Conservation (phyloP, 202 grass and related monocot species). For the Setaria italica region DNA sequence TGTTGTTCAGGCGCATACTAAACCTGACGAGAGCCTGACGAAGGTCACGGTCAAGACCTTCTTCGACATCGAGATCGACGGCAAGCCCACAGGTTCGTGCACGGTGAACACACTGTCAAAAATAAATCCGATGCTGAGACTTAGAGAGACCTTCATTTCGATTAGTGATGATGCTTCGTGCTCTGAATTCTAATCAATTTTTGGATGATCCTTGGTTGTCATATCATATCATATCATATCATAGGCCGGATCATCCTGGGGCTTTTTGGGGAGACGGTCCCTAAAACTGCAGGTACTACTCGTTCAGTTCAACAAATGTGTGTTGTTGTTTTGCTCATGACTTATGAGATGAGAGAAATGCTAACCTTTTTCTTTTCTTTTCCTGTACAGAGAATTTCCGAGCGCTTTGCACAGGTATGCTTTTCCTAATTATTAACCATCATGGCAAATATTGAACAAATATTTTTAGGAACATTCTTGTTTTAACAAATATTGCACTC, state of each 20-base stretch:
- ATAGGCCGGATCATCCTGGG: conserved; percentile 89
- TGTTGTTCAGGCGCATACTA: not conserved
- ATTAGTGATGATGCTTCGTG: not conserved
- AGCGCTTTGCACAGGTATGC: conserved; percentile 36
- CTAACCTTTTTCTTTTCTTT: not conserved
- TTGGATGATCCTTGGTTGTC: not conserved
- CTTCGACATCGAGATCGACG: conserved; percentile 76
- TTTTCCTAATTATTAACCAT: not conserved
- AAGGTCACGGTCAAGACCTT: conserved; percentile 76
- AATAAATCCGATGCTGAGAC: not conserved
- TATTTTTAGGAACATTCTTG: too few relatives aligned
- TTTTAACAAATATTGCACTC: not conserved
- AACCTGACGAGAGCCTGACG: conserved; percentile 20
- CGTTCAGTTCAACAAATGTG: too few relatives aligned
- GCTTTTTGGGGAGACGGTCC: conserved; percentile 58
- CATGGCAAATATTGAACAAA: not conserved
- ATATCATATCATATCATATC: too few relatives aligned
- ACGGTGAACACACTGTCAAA: not conserved
- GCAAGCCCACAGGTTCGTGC: conserved; percentile 71
- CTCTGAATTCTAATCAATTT: not conserved
- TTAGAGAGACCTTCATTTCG: too few relatives aligned
- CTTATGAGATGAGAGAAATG: not conserved
- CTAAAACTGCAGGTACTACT: too few relatives aligned
- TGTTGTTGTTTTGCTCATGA: too few relatives aligned
- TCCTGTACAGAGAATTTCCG: conserved; percentile 33